Evolutionary conservation across 306 rosid genomes (phyloP).

Genomic region (Cyclanthera cordifolia): DNA sequence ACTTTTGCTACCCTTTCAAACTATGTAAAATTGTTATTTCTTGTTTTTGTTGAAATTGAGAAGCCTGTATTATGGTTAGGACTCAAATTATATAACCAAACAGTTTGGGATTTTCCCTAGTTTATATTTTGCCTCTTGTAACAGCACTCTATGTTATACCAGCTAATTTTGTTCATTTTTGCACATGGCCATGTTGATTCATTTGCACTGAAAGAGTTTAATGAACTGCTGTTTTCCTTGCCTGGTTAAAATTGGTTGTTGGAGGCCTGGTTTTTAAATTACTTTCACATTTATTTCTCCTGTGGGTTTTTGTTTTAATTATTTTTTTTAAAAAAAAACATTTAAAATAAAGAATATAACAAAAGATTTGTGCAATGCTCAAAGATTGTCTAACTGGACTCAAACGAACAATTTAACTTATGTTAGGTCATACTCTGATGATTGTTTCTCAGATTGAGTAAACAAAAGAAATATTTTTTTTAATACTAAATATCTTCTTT

Average conservation of each 20-base stretch:
- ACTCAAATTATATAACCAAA: constrained; percentile 23
- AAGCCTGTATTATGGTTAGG: constrained; percentile 33
- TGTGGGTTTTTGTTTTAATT: too few relatives aligned
- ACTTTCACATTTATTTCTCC: too few relatives aligned
- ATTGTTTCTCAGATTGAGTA: too few relatives aligned
- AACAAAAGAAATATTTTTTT: too few relatives aligned
- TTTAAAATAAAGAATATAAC: too few relatives aligned
- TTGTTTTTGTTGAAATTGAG: constrained; percentile 11
- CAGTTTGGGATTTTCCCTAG: constrained; percentile 23
- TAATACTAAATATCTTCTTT: background rate
- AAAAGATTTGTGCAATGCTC: too few relatives aligned
- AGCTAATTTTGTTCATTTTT: constrained; percentile 20
- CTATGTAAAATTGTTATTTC: constrained; percentile 30
- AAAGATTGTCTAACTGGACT: too few relatives aligned
- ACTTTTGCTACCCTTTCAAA: constrained; percentile 23
- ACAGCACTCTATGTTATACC: constrained; percentile 22
- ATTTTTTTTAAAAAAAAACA: too few relatives aligned
- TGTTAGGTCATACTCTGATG: too few relatives aligned
- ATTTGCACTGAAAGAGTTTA: background rate
- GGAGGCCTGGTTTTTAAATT: too few relatives aligned
- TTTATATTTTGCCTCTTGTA: constrained; percentile 11
- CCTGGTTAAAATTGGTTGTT: background rate
- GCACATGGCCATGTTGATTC: constrained; percentile 4
- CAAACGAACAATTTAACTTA: too few relatives aligned
- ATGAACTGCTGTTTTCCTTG: background rate